These are phyloP conservation scores for Speleostelium caveatum DNA, from an alignment of 78 protist species.

Conservation along the genomic window DNA sequence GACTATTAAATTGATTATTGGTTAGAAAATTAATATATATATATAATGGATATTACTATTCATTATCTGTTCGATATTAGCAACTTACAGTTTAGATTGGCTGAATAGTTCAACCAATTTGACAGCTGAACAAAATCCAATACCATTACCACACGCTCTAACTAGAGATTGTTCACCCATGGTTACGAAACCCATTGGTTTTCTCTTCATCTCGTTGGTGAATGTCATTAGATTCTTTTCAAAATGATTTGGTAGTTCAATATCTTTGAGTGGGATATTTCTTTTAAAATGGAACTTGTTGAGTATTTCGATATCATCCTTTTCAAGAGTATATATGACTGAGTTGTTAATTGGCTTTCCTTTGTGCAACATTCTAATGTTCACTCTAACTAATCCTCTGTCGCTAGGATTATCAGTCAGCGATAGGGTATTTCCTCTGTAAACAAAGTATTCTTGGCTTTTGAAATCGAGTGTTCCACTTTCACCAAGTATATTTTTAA, in stretches of 20 bases:
- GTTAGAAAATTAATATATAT: background rate
- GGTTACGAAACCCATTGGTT: constrained; percentile 56
- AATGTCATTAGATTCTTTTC: background rate
- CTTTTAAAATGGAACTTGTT: background rate
- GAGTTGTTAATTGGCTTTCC: constrained; percentile 58
- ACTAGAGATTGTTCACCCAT: constrained; percentile 71
- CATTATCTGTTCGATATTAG: too few species aligned
- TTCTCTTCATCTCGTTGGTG: constrained; percentile 21
- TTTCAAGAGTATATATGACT: constrained; percentile 38
- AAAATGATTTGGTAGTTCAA: constrained; percentile 1
- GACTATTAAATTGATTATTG: background rate
- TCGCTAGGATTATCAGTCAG: background rate
- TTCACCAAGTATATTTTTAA: constrained; percentile 19
- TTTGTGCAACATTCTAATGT: constrained; percentile 39
- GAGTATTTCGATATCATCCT: constrained; percentile 18
- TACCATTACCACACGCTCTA: constrained; percentile 57
- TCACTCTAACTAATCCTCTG: constrained; percentile 69
- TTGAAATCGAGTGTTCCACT: background rate
- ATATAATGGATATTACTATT: background rate
- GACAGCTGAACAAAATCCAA: constrained; percentile 55
- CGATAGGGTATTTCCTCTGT: constrained; percentile 42
- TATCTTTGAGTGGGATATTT: constrained; percentile 1
- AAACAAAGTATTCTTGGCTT: constrained; percentile 50
- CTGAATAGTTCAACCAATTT: constrained; percentile 8
- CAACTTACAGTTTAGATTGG: constrained; percentile 2